Evolutionary conservation across 768 basidiomycete species (phyloP).

Genomic region (Suillus tomentosus): DNA sequence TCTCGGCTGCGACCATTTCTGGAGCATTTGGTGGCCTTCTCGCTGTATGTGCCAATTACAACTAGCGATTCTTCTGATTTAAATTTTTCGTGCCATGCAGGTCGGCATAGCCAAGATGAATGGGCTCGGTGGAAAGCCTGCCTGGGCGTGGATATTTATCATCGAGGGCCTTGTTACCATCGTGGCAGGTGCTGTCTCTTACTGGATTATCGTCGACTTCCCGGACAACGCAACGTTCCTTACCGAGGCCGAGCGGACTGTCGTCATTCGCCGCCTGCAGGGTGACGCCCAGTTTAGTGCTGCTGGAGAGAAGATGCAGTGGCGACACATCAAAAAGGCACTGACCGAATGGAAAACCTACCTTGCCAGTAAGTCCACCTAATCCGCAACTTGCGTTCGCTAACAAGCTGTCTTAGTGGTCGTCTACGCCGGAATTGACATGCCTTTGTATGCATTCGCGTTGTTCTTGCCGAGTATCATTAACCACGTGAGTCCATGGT

Average conservation of each 20-base stretch:
- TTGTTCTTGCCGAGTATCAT: constrained; percentile 82
- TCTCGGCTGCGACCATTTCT: constrained; percentile 76
- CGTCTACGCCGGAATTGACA: constrained; percentile 56
- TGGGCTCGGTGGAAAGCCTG: constrained; percentile 67
- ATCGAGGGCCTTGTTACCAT: constrained; percentile 70
- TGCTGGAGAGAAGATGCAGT: constrained; percentile 60
- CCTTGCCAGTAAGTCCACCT: constrained; percentile 32
- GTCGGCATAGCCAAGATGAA: constrained; percentile 72
- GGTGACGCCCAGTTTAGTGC: constrained; percentile 71
- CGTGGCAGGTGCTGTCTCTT: constrained; percentile 63
- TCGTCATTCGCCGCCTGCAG: constrained; percentile 67
- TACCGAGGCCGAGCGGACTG: constrained; percentile 65
- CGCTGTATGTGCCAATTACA: constrained; percentile 44
- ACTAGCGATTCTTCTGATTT: neutral
- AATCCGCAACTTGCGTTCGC: neutral
- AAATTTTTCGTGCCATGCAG: constrained; percentile 18
- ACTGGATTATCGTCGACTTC: constrained; percentile 82
- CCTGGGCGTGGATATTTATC: constrained; percentile 76
- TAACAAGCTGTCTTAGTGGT: constrained; percentile 43
- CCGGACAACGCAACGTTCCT: constrained; percentile 81
- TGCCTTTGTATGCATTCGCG: constrained; percentile 75
- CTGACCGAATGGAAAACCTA: constrained; percentile 77
- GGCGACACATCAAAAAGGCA: constrained; percentile 61
- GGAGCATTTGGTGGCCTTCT: constrained; percentile 83
- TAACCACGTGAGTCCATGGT: constrained; percentile 50